Conservation (phyloP, 495 filamentous ascomycete species). For the Amphirosellinia nigrospora region DNA sequence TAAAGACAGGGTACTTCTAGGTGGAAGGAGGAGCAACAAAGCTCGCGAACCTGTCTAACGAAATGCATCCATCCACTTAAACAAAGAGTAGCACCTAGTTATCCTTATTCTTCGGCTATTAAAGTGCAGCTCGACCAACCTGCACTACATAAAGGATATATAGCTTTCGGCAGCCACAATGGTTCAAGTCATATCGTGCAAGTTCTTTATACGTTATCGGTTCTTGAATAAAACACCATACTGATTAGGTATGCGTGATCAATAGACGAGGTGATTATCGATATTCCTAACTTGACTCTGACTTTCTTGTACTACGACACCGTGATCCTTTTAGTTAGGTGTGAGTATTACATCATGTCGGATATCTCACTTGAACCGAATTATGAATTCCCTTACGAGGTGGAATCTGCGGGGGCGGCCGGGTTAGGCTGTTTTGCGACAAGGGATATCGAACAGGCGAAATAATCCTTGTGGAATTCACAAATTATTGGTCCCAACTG, state of each 20-base stretch:
- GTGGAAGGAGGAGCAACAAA: neutral
- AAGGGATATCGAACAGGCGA: slow-evolving; percentile 6
- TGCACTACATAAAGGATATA: neutral
- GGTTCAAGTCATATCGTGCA: neutral
- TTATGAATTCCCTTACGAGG: slow-evolving; percentile 2
- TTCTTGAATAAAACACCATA: neutral
- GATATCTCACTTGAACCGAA: neutral
- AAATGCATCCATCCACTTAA: neutral
- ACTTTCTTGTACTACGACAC: neutral
- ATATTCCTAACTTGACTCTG: neutral
- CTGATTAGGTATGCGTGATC: neutral
- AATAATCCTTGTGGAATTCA: neutral
- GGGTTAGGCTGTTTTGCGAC: slow-evolving; percentile 10
- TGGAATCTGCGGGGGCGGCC: neutral
- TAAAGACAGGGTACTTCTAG: neutral
- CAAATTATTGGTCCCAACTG: neutral
- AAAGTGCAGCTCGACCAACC: neutral
- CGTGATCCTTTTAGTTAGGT: neutral
- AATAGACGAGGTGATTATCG: neutral
- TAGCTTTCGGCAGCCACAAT: neutral
- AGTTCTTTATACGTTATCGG: neutral
- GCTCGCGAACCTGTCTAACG: neutral
- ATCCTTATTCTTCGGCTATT: neutral
- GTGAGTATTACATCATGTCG: neutral
- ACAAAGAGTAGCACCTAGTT: neutral